A percentile compares a stretch with the other conserved stretches of the same genome.
Conservation (phyloP, 169 alveolate species). For the Plasmodium malariae region DNA sequence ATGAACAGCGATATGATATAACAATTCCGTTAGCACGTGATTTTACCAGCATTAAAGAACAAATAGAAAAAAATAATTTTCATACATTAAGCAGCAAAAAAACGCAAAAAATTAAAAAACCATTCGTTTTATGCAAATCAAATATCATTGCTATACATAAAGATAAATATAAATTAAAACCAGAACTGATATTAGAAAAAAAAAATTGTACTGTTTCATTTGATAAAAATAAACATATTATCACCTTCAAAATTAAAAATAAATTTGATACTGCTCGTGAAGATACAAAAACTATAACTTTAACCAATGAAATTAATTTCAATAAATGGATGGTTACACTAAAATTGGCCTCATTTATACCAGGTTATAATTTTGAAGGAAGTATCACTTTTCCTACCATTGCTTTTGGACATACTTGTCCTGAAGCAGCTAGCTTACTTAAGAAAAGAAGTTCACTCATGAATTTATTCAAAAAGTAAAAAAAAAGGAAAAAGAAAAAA, state of each 20-base stretch:
- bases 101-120: conserved; percentile 73
- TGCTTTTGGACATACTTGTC: conserved; percentile 83
- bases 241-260: conserved; percentile 71
- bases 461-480: conserved; percentile 21
- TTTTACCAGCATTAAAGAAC: conserved; percentile 50
- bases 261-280: neutral
- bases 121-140: conserved; percentile 80
- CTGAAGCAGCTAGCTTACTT: conserved; percentile 79
- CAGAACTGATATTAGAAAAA: conserved; percentile 77
- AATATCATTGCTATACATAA: conserved; percentile 80
- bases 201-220: conserved; percentile 64
- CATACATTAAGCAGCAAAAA: conserved; percentile 45
- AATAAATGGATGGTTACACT: conserved; percentile 83
- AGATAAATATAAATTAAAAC: conserved; percentile 80
- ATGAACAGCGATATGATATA: conserved; percentile 84
- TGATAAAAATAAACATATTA: conserved; percentile 67
- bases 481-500: conserved; percentile 5
- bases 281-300: conserved; percentile 42
- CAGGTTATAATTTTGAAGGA: conserved; percentile 68
- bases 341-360: conserved; percentile 82
- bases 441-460: conserved; percentile 26
- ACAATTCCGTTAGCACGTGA: conserved; percentile 81
- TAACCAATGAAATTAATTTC: conserved; percentile 67
- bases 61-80: conserved; percentile 58
- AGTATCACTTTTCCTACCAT: conserved; percentile 80